A percentile compares a stretch with the other conserved stretches of the same genome.
Evolutionary conservation across 192 early-diverging fungal species (phyloP).

Genomic region (Neocallimastix lanati): DNA sequence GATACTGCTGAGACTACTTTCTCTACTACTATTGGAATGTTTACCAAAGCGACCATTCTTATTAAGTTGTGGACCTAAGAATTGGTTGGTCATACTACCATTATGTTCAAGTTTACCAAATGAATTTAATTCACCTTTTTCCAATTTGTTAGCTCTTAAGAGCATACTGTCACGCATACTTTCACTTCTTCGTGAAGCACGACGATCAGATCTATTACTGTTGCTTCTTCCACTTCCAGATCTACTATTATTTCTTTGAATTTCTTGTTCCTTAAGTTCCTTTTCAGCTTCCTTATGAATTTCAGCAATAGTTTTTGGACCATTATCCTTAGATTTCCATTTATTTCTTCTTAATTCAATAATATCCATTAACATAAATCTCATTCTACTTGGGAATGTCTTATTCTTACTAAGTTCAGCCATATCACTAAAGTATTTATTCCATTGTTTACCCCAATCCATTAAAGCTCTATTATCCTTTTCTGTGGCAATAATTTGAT

Average conservation of each 20-base stretch:
- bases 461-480: background rate
- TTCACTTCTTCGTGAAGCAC: background rate
- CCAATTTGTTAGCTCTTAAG: background rate
- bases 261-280: slow-evolving; percentile 50
- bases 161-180: background rate
- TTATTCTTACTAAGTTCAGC: slow-evolving; percentile 44
- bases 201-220: background rate
- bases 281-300: slow-evolving; percentile 56
- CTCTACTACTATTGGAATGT: background rate
- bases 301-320: slow-evolving; percentile 81
- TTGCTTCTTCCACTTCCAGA: background rate
- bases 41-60: background rate
- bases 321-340: slow-evolving; percentile 55
- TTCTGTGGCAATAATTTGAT: slow-evolving; percentile 39
- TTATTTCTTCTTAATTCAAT: slow-evolving; percentile 60
- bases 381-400: slow-evolving; percentile 64
- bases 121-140: background rate
- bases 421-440: slow-evolving; percentile 64
- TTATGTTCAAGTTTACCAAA: background rate
- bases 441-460: background rate
- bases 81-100: background rate
- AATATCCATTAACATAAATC: slow-evolving; percentile 81
- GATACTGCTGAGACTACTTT: background rate
- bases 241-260: slow-evolving; percentile 19
- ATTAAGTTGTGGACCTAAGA: background rate